Percentiles rank a stretch among this genome's conserved stretches.
These are phyloP conservation scores for Arthrobotrys iridis DNA, from an alignment of 2,329 filamentous ascomycete genomes.

Conservation along the genomic window DNA sequence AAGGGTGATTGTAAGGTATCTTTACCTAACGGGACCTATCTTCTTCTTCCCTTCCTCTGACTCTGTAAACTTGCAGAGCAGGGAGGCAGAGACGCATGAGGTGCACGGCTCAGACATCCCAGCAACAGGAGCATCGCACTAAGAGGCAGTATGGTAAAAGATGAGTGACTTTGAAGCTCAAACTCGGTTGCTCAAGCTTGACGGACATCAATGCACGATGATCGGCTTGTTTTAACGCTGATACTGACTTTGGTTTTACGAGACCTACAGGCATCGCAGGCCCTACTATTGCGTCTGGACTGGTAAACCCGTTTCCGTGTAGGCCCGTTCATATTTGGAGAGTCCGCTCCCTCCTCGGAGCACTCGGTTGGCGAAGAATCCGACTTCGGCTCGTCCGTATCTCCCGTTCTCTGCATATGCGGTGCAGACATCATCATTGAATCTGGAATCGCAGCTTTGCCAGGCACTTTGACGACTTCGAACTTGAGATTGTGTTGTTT, in stretches of 20 bases:
- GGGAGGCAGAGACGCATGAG: not conserved
- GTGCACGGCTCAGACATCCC: not conserved
- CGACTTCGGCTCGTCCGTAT: not conserved
- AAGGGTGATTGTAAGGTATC: not conserved
- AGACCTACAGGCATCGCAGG: not conserved
- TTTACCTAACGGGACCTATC: conserved; percentile 1
- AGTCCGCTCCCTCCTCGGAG: not conserved
- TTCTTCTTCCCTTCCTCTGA: not conserved
- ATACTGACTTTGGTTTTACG: conserved; percentile 7
- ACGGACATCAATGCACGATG: not conserved
- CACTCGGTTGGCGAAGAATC: not conserved
- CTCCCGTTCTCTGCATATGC: too few species aligned
- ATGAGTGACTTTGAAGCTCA: not conserved
- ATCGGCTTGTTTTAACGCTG: not conserved
- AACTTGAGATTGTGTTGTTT: too few species aligned
- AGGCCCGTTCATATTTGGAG: not conserved
- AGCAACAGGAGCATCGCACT: not conserved
- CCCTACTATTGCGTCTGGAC: not conserved
- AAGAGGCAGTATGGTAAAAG: not conserved
- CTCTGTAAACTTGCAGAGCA: conserved; percentile 4
- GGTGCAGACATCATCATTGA: too few species aligned
- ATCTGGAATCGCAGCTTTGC: too few species aligned
- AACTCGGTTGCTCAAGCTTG: not conserved
- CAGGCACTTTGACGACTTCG: too few species aligned
- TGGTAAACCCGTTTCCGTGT: not conserved